These are phyloP conservation scores for Anthostomella pinea DNA, from an alignment of 2,329 filamentous ascomycete genomes.

Conservation along the genomic window DNA sequence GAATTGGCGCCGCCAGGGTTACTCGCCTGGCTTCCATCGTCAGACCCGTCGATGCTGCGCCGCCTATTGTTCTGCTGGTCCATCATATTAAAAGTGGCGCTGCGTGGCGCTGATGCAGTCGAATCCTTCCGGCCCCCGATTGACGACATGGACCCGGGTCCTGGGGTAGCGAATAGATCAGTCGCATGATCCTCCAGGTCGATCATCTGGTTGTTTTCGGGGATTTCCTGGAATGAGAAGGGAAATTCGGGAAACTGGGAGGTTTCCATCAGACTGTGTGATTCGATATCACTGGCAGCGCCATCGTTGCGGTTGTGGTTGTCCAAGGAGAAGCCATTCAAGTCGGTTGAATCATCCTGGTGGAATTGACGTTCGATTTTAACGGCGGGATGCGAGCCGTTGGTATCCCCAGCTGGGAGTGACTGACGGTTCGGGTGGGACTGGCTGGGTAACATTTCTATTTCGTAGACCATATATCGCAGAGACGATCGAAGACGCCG, in stretches of 20 bases:
- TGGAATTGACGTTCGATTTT: slow-evolving; percentile 30
- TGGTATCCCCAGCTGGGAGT: slow-evolving; percentile 34
- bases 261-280: slow-evolving; percentile 41
- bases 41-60: slow-evolving; percentile 39
- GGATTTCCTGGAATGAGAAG: slow-evolving; percentile 46
- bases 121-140: slow-evolving; percentile 37
- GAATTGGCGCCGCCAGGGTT: slow-evolving; percentile 44
- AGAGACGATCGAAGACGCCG: slow-evolving; percentile 23
- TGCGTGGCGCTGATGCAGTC: slow-evolving; percentile 35
- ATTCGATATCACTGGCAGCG: slow-evolving; percentile 29
- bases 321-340: slow-evolving; percentile 38
- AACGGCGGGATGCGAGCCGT: slow-evolving; percentile 32
- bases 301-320: slow-evolving; percentile 31
- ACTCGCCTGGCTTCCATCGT: slow-evolving; percentile 43
- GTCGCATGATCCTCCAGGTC: slow-evolving; percentile 36
- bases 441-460: slow-evolving; percentile 41
- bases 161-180: slow-evolving; percentile 30
- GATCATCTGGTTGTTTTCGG: slow-evolving; percentile 42
- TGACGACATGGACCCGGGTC: slow-evolving; percentile 33
- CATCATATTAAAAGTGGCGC: slow-evolving; percentile 29
- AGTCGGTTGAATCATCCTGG: slow-evolving; percentile 31
- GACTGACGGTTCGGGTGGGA: slow-evolving; percentile 32
- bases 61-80: slow-evolving; percentile 23
- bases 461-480: slow-evolving; percentile 18
- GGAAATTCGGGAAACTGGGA: slow-evolving; percentile 53